Evolutionary conservation across 1,284 basidiomycete genomes (phyloP), one percentile per base, ranked within the genome.

Genomic region (Tylopilus sp.): DNA sequence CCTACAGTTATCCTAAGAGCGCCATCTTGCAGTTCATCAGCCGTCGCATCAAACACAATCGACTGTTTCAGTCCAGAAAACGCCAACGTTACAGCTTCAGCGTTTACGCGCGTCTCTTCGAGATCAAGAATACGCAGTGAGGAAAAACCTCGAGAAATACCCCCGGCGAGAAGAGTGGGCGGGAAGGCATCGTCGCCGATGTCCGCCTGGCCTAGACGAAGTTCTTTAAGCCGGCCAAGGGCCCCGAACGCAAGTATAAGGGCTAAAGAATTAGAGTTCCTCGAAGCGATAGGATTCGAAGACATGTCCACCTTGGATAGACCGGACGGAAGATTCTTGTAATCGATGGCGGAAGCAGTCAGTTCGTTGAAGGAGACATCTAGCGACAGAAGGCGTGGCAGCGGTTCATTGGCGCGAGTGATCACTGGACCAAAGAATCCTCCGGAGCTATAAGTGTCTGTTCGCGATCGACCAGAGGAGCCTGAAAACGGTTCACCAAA

Each of bases 351-450:
- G 7, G 65, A 63, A 4, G 82, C 77, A 0, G 68, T 57, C 31
- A 91, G 69, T 48, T 75, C 73, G 68, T 91, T 91, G 63, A 81
- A 69, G 1, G 84, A 84, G 18, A 71, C 78, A 48, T 87, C 73
- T 15, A 90, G 70, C 19, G 66, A 69, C 13, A 74, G 56, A 37
- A 90, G 77, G 37, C 76, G 74, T 18, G 87, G 87, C 8, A 89
- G 67, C 0, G 86, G 82, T 3, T 72, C 65, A 3, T 73, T 74
- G 6, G 87, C 78, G 38, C 86, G 79, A 6, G 71, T 71, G 51
- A 89, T 74, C 19, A 73, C 74, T 12, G 82, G 77, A 8, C 74
- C 71, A 59, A 87, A 89, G 68, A 87, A 84, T 53, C 75, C 75
- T 35, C 72, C 70, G n/a, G 72, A 68, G 18, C 69, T 68, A 53